These are phyloP conservation scores for Pulveroboletus sp. DNA, from an alignment of 1,284 basidiomycete species.

Conservation along the genomic window DNA sequence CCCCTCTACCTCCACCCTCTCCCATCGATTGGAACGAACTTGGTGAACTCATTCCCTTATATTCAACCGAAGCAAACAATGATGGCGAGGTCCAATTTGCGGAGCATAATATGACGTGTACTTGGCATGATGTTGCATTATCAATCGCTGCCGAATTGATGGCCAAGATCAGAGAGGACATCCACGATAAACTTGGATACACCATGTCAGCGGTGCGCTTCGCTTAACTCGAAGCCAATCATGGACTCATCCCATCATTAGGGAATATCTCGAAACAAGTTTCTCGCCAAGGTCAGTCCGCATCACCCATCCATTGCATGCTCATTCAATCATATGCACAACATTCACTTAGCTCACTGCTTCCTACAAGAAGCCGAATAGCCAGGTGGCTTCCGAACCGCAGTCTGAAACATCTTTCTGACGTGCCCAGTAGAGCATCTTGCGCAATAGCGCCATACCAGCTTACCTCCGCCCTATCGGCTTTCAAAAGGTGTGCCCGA, in stretches of 20 bases:
- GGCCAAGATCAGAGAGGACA: conserved; percentile 69
- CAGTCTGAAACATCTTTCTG: background rate
- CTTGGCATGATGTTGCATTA: conserved; percentile 94
- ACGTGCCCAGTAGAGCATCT: conserved; percentile 54
- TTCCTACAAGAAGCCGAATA: conserved; percentile 88
- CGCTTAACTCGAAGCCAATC: background rate
- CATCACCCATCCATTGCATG: background rate
- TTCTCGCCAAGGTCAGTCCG: conserved; percentile 79
- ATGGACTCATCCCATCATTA: conserved; percentile 31
- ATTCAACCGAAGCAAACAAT: conserved; percentile 35
- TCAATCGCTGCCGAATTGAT: conserved; percentile 90
- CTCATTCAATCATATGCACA: background rate
- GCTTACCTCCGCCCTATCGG: conserved; percentile 78
- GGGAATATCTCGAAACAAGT: conserved; percentile 94
- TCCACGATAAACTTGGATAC: conserved; percentile 80
- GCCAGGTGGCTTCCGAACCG: conserved; percentile 53
- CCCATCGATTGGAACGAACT: conserved; percentile 63
- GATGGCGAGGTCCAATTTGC: conserved; percentile 25
- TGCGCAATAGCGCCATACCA: conserved; percentile 82
- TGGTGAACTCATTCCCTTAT: conserved; percentile 72
- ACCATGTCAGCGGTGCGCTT: conserved; percentile 86
- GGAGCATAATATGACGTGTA: conserved; percentile 42
- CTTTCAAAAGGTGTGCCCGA: conserved; percentile 78
- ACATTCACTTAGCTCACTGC: conserved; percentile 80
- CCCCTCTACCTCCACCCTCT: conserved; percentile 79